These are phyloP conservation scores for Staphylotrichum tortipilum DNA, from an alignment of 495 filamentous ascomycete genomes.

Conservation along the genomic window DNA sequence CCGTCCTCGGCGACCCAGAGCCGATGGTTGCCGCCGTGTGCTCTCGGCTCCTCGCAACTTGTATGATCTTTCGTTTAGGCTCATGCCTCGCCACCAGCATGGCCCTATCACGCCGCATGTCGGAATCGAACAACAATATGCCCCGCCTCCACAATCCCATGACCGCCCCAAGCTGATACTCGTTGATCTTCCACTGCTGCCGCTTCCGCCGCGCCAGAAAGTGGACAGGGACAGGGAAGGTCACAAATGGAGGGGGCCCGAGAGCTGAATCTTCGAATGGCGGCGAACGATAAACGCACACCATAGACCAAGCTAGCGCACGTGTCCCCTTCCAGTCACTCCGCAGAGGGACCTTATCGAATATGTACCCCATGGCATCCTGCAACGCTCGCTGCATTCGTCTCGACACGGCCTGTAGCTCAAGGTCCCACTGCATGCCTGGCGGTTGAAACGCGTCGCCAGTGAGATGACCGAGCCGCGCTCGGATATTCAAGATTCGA, in stretches of 20 bases:
- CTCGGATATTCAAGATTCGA: neutral
- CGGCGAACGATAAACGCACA: no score
- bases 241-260: no score
- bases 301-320: no score
- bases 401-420: neutral
- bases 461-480: neutral
- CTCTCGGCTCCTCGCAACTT: neutral
- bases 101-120: neutral
- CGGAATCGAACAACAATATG: no score
- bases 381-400: no score
- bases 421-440: neutral
- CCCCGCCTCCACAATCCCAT: neutral
- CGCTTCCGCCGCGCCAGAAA: neutral
- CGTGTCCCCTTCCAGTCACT: no score
- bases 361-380: neutral
- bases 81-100: neutral
- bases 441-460: neutral
- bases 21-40: neutral
- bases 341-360: neutral
- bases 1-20: neutral
- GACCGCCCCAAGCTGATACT: neutral
- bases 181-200: neutral
- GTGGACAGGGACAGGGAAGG: neutral
- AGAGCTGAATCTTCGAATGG: no score
- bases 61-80: neutral